Base-by-base conservation (phyloP, 305 asterid genomes). In the Solanum hybrid region DNA sequence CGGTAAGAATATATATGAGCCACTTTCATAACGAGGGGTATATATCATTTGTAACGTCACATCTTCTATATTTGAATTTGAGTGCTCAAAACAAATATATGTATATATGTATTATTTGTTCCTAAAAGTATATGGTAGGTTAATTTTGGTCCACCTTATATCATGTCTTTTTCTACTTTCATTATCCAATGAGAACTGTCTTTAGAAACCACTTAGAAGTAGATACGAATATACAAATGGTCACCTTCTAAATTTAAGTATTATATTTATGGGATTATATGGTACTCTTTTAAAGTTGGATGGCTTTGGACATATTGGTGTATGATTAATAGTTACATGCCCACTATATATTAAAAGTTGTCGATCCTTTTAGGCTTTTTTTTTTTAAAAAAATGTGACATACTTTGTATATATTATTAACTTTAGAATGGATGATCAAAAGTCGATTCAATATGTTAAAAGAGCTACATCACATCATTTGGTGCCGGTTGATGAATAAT, bases 251-350 rank as follows among this genome's bases (percentile, higher is more conserved):
- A 13, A 79, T 34, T 13, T 27, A 83, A 83, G 75, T 17, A 45
- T 39, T n/a, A 61, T 39, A 61, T 61, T 61, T 61, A 27, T 82
- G 72, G 37, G 38, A 32, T 45, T 83, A 41, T 45, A 10, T 83
- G 20, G 26, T 29, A 14, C 75, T 45, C 39, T 84, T 29, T 51
- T 20, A 31, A 84, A 51, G 88, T 51, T 51, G 5, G 41, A 84
- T 45, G 20, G 41, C 12, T 84, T 84, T 51, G 88, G 88, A 51
- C 76, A 57, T 84, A 51, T 29, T 83, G 88, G 88, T 83, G 15
- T 17, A 29, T 7, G 41, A 84, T 45, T 51, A 31, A 51, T 41
- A 29, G 76, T 84, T 84, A 10, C 31, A 22, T 10, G 88, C 17
- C 88, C 41, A 20, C 76, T 51, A 84, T 29, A 17, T 84, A 84